Evolutionary conservation across 2,329 filamentous ascomycete species (phyloP), one percentile per base, ranked within the genome.

Genomic region (Alternaria longipes): DNA sequence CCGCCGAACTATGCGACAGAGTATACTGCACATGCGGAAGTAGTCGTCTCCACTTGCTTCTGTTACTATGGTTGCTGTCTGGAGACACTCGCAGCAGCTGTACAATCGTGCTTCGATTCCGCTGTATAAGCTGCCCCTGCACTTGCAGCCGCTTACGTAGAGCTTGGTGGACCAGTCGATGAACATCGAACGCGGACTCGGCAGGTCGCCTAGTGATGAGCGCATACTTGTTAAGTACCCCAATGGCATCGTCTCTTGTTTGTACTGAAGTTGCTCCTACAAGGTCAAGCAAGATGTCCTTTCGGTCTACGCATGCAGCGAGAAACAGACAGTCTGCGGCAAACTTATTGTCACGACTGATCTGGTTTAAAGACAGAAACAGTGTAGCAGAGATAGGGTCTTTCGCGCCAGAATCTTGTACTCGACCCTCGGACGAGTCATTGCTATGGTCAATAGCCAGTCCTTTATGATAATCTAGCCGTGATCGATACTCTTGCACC

Each of bases 341-440:
- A 5, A 65, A 36, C 2, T 51, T 5, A 46, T 80, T 63, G 1
- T 78, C 26, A 24, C 20, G 12, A 6, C 47, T 47, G 46, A 70
- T 53, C 32, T 68, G 73, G 18, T 80, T 67, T 36, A 84, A 81
- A 0, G 81, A 82, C n/a, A 83, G 71, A 1, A 81, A 62, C 70
- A 76, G 81, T 1, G 81, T 81, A 30, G 72, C 75, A 5, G 78
- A 78, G 3, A 83, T 68, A 1, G 80, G 71, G 22, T 79, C 76
- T 42, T 75, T 81, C 79, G 24, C 74, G 73, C 2, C 58, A 30
- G 32, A 56, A 8, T 54, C 47, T 28, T 46, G 51, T 46, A 34
- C 70, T 1, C 70, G 64, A 54, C 79, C 78, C 4, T 65, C 63
- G 26, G 81, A 79, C 62, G 5, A 78, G 62, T 7, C 67, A 58